A percentile compares a stretch with the other conserved stretches of the same genome.
Evolutionary conservation across 1,284 basidiomycete genomes (phyloP).

Genomic region (Cutaneotrichosporon sp.): DNA sequence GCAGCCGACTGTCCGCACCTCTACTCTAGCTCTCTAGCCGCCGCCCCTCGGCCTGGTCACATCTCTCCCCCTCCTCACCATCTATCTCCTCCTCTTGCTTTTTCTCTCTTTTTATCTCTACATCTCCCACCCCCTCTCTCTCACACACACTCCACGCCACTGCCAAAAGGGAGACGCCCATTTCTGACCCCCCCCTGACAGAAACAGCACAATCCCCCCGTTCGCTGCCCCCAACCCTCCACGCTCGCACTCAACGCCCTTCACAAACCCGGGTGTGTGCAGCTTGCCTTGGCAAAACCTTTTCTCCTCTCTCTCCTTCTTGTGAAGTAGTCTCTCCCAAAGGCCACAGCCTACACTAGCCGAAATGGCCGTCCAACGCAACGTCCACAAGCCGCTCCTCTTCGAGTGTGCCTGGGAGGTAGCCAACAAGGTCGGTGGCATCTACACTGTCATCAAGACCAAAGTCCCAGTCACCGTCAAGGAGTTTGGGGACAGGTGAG

Average conservation of each 20-base stretch:
- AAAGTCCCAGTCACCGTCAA: conserved; percentile 95
- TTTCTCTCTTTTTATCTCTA: neutral
- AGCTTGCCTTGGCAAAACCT: neutral
- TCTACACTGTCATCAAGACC: conserved; percentile 99
- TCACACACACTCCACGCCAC: too few relatives aligned
- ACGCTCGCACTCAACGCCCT: neutral
- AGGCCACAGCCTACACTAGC: neutral
- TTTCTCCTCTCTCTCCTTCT: neutral
- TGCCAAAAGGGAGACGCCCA: too few relatives aligned
- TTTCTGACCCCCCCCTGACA: too few relatives aligned
- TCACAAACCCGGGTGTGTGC: neutral
- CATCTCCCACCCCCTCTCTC: neutral
- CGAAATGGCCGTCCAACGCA: conserved; percentile 51
- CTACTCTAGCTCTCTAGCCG: too few relatives aligned
- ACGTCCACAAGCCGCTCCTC: conserved; percentile 69
- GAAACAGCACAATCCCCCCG: neutral
- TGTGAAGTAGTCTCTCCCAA: neutral
- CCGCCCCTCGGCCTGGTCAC: too few relatives aligned
- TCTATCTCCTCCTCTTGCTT: neutral
- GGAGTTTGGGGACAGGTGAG: conserved; percentile 59
- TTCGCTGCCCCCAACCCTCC: neutral
- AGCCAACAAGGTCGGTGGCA: conserved; percentile 95
- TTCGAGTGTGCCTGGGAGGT: conserved; percentile 93
- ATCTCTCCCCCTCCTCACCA: neutral
- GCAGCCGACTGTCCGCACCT: too few relatives aligned